Evolutionary conservation across 176 grass and related monocot genomes (phyloP).

Genomic region (Carex pumila): DNA sequence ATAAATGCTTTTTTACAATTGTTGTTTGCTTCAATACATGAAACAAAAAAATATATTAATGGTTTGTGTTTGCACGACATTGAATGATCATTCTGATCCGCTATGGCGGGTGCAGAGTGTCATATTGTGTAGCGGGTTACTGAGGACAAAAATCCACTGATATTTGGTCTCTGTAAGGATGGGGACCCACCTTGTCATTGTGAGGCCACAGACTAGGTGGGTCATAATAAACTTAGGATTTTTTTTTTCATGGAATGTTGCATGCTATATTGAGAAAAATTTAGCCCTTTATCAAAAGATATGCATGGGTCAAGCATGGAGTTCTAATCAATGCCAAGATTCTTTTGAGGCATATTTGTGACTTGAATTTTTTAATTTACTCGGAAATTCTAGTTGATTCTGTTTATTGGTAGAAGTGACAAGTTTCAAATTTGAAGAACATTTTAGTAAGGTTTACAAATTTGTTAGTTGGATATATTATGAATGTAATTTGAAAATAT

Average conservation of each 20-base stretch:
- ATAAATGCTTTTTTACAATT: not conserved
- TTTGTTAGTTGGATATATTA: no score
- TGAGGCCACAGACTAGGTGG: not conserved
- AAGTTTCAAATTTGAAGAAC: no score
- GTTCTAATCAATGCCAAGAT: not conserved
- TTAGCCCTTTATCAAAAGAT: not conserved
- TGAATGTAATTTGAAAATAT: no score
- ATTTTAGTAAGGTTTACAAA: no score
- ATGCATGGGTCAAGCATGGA: not conserved
- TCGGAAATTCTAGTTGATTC: no score
- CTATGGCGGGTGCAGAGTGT: not conserved
- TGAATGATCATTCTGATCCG: not conserved
- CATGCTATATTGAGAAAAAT: not conserved
- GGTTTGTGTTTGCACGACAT: conserved; percentile 2
- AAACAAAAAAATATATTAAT: not conserved
- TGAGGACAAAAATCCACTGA: not conserved
- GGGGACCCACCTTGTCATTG: not conserved
- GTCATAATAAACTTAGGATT: no score
- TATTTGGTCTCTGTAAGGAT: not conserved
- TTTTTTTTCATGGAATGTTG: no score
- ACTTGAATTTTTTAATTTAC: no score
- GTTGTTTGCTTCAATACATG: not conserved
- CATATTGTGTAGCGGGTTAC: not conserved
- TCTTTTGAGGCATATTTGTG: not conserved
- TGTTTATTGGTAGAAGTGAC: no score